phyloP scores from a whole-genome alignment of 768 basidiomycete genomes.

The Rhodosporidiobolus odoratus region DNA sequence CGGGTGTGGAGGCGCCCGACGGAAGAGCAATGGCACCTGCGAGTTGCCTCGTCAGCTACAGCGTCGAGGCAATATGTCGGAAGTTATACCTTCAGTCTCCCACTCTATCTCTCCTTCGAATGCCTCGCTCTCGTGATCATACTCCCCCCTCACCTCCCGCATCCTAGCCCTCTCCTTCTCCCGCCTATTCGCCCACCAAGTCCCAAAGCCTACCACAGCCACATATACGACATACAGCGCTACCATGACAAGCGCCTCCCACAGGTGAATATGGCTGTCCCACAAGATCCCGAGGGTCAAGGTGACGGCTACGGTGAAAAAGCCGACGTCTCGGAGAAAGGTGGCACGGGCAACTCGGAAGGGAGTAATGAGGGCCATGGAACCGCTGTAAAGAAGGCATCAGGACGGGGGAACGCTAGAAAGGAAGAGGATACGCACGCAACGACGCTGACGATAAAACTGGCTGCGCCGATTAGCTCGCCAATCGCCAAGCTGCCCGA shows the following conservation, averaged over 20 bases:
- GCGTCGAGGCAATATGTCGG: not conserved
- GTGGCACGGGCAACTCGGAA: slow-evolving; percentile 74
- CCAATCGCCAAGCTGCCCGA: slow-evolving; percentile 89
- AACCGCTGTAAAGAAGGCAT: slow-evolving; percentile 51
- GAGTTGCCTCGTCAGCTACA: not conserved
- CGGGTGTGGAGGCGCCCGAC: slow-evolving; percentile 20
- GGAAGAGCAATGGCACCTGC: slow-evolving; percentile 6
- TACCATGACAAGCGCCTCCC: slow-evolving; percentile 70
- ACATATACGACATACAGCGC: slow-evolving; percentile 74
- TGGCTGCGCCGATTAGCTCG: slow-evolving; percentile 87
- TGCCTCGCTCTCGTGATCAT: slow-evolving; percentile 44
- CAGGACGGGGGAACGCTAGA: not conserved
- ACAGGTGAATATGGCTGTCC: slow-evolving; percentile 64
- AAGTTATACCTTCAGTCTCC: not conserved
- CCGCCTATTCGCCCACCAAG: slow-evolving; percentile 62
- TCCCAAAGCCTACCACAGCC: slow-evolving; percentile 63
- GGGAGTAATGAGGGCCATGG: slow-evolving; percentile 95
- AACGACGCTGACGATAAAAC: slow-evolving; percentile 93
- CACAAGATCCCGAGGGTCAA: slow-evolving; percentile 69
- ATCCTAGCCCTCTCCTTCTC: slow-evolving; percentile 60
- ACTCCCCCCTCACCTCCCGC: slow-evolving; percentile 46
- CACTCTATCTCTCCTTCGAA: slow-evolving; percentile 15
- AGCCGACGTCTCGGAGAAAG: slow-evolving; percentile 89
- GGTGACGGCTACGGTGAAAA: slow-evolving; percentile 79
- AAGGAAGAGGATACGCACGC: slow-evolving; percentile 49